These are phyloP conservation scores for Venturia carpophila DNA, from an alignment of 2,329 filamentous ascomycete genomes.

Conservation along the genomic window DNA sequence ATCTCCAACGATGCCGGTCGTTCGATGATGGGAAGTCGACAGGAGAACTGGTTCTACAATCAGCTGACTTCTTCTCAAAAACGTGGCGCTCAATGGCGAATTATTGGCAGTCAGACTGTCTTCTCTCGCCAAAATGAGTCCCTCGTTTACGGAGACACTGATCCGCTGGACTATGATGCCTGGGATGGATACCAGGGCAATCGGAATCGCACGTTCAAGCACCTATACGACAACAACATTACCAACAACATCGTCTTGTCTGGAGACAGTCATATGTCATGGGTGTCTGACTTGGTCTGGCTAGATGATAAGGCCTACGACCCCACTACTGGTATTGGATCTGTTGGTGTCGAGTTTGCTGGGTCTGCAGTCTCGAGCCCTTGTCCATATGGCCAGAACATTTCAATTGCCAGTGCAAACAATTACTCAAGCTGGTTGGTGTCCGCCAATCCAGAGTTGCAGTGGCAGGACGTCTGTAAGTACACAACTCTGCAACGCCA, in stretches of 20 bases:
- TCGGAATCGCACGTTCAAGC: slow-evolving; percentile 60
- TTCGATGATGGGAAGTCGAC: slow-evolving; percentile 61
- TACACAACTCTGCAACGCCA: slow-evolving; percentile 28
- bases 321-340: slow-evolving; percentile 32
- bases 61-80: slow-evolving; percentile 24
- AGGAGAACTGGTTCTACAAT: slow-evolving; percentile 69
- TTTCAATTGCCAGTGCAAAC: slow-evolving; percentile 46
- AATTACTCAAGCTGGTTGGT: slow-evolving; percentile 39
- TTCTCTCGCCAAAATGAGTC: slow-evolving; percentile 53
- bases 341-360: slow-evolving; percentile 47
- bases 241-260: slow-evolving; percentile 65
- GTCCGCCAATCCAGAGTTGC: slow-evolving; percentile 21
- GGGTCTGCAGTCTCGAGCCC: slow-evolving; percentile 53
- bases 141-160: slow-evolving; percentile 36
- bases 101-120: slow-evolving; percentile 60
- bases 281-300: slow-evolving; percentile 43
- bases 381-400: slow-evolving; percentile 52
- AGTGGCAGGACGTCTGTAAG: slow-evolving; percentile 25
- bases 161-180: slow-evolving; percentile 47
- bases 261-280: slow-evolving; percentile 62
- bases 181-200: slow-evolving; percentile 64
- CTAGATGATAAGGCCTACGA: slow-evolving; percentile 36
- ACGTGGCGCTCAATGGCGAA: slow-evolving; percentile 54
- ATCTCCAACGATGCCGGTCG: slow-evolving; percentile 61
- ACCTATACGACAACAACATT: slow-evolving; percentile 60